These are phyloP conservation scores for Apiospora marii DNA, from an alignment of 2,329 filamentous ascomycete genomes.

Conservation along the genomic window DNA sequence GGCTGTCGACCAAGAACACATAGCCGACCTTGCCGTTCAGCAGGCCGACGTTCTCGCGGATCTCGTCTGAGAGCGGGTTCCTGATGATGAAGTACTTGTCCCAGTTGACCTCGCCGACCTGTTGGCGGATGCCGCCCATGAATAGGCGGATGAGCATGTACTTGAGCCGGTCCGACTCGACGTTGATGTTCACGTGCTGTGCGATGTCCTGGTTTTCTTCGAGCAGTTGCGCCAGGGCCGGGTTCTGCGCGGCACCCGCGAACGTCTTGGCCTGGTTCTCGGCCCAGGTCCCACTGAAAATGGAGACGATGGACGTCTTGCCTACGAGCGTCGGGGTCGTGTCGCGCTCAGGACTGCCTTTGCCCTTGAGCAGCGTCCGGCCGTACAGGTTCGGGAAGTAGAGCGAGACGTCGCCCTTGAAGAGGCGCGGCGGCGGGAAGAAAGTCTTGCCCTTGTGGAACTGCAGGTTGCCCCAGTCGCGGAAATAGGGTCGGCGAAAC, in stretches of 20 bases:
- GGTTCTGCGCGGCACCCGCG: conserved; percentile 63
- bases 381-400: conserved; percentile 95
- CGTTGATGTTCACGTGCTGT: conserved; percentile 86
- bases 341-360: conserved; percentile 60
- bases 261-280: conserved; percentile 82
- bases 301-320: conserved; percentile 77
- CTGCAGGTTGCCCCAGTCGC: conserved; percentile 88
- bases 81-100: conserved; percentile 68
- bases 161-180: conserved; percentile 81
- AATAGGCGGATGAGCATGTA: conserved; percentile 66
- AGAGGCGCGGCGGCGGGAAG: conserved; percentile 82
- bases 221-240: conserved; percentile 71
- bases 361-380: conserved; percentile 71
- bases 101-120: conserved; percentile 61
- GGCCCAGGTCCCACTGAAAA: conserved; percentile 88
- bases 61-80: conserved; percentile 65
- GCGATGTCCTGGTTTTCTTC: conserved; percentile 59
- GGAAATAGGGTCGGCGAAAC: conserved; percentile 89
- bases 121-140: conserved; percentile 58
- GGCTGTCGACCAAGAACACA: conserved; percentile 86
- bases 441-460: conserved; percentile 92
- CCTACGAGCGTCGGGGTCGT: conserved; percentile 80
- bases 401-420: conserved; percentile 81
- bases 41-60: conserved; percentile 70
- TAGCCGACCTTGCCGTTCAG: conserved; percentile 94